phyloP scores from a whole-genome alignment of 306 rosid species.

The Boehmeria nivea region DNA sequence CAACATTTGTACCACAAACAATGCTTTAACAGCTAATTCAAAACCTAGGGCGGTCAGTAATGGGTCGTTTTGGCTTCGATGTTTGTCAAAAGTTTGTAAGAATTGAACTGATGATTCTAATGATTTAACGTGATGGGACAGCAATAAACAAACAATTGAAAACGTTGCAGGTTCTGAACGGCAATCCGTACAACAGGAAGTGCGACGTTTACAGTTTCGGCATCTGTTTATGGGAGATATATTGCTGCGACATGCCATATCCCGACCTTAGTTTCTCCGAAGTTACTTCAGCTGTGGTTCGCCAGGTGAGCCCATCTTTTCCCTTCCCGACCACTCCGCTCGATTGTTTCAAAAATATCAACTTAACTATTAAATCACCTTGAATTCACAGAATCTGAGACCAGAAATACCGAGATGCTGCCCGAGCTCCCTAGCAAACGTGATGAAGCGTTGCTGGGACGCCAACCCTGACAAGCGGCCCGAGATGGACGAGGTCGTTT shows the following conservation, averaged over 20 bases:
- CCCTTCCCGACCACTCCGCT: not conserved
- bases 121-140: too few relatives aligned
- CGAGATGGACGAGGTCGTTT: slow-evolving; percentile 91
- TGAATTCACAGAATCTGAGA: slow-evolving; percentile 64
- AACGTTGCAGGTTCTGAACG: slow-evolving; percentile 88
- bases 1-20: too few relatives aligned
- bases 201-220: slow-evolving; percentile 98
- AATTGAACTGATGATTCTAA: too few relatives aligned
- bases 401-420: slow-evolving; percentile 98
- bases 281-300: slow-evolving; percentile 93
- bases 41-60: too few relatives aligned
- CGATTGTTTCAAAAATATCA: too few relatives aligned
- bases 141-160: too few relatives aligned
- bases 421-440: slow-evolving; percentile 82
- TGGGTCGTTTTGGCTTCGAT: not conserved
- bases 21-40: too few relatives aligned
- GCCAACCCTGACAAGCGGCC: slow-evolving; percentile 91
- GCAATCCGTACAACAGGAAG: slow-evolving; percentile 93
- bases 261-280: slow-evolving; percentile 97
- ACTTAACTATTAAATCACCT: too few relatives aligned
- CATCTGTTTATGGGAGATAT: slow-evolving; percentile 90
- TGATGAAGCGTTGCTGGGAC: slow-evolving; percentile 98
- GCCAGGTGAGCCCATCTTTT: slow-evolving; percentile 53
- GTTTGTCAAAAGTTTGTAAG: too few relatives aligned
- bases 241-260: slow-evolving; percentile 99